phyloP scores from a whole-genome alignment of 306 rosid genomes.

The Cucumis cinereus region DNA sequence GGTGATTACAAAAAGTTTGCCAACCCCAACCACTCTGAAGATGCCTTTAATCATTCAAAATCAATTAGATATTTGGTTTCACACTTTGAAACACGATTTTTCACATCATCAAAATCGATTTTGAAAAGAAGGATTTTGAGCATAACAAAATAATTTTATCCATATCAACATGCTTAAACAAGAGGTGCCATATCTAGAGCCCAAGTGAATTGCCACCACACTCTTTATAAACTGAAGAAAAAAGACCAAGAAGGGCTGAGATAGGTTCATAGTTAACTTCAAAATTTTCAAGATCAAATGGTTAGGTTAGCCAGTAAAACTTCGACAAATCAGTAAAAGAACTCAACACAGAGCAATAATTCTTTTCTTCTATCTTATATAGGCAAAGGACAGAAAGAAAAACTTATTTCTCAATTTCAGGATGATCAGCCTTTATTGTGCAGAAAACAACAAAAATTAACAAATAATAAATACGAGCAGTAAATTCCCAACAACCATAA shows the following conservation, averaged over 20 bases:
- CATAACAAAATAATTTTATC: too few relatives aligned
- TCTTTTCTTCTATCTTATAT: slow-evolving; percentile 1
- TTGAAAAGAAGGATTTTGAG: too few relatives aligned
- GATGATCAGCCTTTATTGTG: neutral
- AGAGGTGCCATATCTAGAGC: neutral
- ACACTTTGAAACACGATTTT: too few relatives aligned
- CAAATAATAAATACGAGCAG: neutral
- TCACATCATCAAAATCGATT: neutral
- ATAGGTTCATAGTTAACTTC: neutral
- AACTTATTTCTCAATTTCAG: neutral
- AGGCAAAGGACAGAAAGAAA: neutral
- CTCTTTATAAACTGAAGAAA: neutral
- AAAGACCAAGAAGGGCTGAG: neutral
- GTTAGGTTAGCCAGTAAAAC: neutral
- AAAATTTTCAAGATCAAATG: neutral
- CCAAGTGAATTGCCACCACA: neutral
- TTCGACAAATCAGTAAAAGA: neutral
- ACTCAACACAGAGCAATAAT: neutral
- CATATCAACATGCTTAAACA: neutral
- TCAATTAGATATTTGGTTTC: too few relatives aligned
- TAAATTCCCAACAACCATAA: neutral
- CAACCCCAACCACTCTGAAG: too few relatives aligned
- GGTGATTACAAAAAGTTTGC: too few relatives aligned
- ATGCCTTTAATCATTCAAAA: too few relatives aligned
- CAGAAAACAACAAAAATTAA: neutral